Conservation (phyloP, 768 basidiomycete genomes). For the Termitomyces sp. region DNA sequence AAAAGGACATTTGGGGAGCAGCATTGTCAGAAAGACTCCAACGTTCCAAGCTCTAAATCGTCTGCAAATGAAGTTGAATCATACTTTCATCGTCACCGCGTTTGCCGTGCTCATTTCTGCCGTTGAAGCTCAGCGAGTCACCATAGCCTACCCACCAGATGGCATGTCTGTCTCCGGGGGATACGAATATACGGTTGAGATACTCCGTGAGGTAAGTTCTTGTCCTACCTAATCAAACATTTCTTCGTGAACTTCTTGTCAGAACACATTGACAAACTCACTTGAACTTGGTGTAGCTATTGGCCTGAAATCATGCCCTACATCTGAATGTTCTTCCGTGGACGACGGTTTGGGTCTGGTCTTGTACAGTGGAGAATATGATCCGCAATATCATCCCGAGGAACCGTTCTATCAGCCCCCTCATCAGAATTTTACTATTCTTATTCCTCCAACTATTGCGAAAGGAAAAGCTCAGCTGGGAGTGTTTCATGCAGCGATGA, state of each 20-base stretch:
- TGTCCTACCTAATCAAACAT: background rate
- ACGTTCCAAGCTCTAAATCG: background rate
- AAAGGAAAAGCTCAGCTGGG: conserved; percentile 28
- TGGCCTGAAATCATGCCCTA: conserved; percentile 30
- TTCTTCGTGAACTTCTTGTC: background rate
- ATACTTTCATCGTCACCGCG: background rate
- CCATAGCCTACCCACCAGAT: conserved; percentile 34
- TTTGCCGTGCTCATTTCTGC: conserved; percentile 21
- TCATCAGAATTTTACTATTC: conserved; percentile 40
- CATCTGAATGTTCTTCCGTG: conserved; percentile 17
- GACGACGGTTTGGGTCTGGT: conserved; percentile 30
- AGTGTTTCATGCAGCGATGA: conserved; percentile 29
- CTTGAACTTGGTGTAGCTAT: conserved; percentile 42
- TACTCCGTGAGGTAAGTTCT: conserved; percentile 41
- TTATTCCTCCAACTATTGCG: conserved; percentile 23
- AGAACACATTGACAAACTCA: conserved; percentile 32
- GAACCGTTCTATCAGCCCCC: conserved; percentile 19
- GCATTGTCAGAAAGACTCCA: background rate
- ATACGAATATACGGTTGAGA: conserved; percentile 31
- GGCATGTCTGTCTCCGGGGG: conserved; percentile 31
- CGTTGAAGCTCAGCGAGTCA: conserved; percentile 33
- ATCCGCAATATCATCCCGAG: conserved; percentile 25
- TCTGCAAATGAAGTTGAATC: background rate
- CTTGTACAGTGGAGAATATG: conserved; percentile 41
- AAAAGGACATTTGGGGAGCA: too few relatives aligned